A percentile compares a stretch with the other conserved stretches of the same genome.
phyloP scores from a whole-genome alignment of 345 rosid species.

The Kandelia obovata region DNA sequence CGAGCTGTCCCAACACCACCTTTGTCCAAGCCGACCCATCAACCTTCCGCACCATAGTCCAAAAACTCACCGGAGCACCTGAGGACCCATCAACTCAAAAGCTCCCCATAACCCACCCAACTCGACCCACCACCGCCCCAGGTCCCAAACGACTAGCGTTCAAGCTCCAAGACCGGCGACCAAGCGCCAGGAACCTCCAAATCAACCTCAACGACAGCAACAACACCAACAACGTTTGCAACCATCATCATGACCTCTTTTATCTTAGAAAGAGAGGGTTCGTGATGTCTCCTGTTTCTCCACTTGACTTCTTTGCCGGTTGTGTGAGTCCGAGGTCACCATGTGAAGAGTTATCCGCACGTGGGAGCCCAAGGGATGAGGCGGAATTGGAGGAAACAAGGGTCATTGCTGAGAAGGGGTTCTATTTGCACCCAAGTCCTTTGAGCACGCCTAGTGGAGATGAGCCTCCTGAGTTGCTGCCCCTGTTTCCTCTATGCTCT shows the following conservation, averaged over 20 bases:
- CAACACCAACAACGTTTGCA: constrained; percentile 17
- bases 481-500: constrained; percentile 71
- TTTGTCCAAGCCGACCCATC: constrained; percentile 89
- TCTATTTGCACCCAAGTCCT: constrained; percentile 68
- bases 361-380: constrained; percentile 25
- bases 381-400: constrained; percentile 34
- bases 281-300: constrained; percentile 70
- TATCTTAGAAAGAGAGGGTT: constrained; percentile 33
- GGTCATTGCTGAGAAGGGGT: constrained; percentile 59
- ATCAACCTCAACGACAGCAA: constrained; percentile 49
- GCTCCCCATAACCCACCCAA: constrained; percentile 44
- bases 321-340: constrained; percentile 37
- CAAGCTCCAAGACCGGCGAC: constrained; percentile 87
- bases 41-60: constrained; percentile 79
- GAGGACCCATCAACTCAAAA: constrained; percentile 44
- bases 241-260: constrained; percentile 7
- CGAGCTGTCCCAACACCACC: constrained; percentile 58
- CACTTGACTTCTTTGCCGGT: constrained; percentile 48
- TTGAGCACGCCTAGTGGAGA: constrained; percentile 38
- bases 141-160: constrained; percentile 49
- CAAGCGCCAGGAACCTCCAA: constrained; percentile 58
- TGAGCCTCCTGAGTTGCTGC: constrained; percentile 62
- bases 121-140: constrained; percentile 17
- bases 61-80: constrained; percentile 77
- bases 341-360: constrained; percentile 24